Evolutionary conservation across 208 protist species (phyloP), one percentile per base, ranked within the genome.

Genomic region (Acanthamoeba lenticulata): DNA sequence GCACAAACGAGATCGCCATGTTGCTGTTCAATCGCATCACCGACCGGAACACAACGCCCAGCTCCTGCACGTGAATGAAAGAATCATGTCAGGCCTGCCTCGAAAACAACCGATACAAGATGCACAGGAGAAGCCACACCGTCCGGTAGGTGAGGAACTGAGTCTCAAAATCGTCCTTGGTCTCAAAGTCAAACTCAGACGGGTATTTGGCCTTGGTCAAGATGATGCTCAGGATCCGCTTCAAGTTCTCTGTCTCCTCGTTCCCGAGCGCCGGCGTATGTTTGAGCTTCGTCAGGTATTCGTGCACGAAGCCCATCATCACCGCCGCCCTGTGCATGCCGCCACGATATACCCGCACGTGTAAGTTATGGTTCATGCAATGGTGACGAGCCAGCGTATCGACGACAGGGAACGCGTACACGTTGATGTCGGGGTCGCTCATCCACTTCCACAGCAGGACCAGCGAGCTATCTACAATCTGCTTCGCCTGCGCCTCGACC

Each of bases 381-480:
- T n/a, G n/a, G n/a, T n/a, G n/a, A n/a, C n/a, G n/a, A n/a, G n/a
- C n/a, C n/a, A n/a, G n/a, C n/a, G n/a, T n/a, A n/a, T n/a, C n/a
- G n/a, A 44, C 13, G 38, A 77, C 15, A 11, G 29, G 44, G 9
- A 17, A 91, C 36, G 27, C 85, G 38, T 91, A 91, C 85, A 91
- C 85, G 24, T 91, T 44, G n/a, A 69, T 91, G 52, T 91, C 60
- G 36, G 32, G 38, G 24, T 91, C 85, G 55, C 60, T 91, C 85
- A 91, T 91, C 55, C 55, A 91, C 60, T 72, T 91, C 85, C 85
- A 91, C 45, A 91, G 38, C 55, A 91, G 85, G 17, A 91, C 55
- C 42, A 91, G 42, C 34, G 85, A 45, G 60, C n/a, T 91, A 91
- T 91, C 85, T 44, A 91, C 85, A 91, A 91, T 91, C 27, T 91